These are phyloP conservation scores for Aspergillus sp. DNA, from an alignment of 2,329 filamentous ascomycete species.

Conservation along the genomic window DNA sequence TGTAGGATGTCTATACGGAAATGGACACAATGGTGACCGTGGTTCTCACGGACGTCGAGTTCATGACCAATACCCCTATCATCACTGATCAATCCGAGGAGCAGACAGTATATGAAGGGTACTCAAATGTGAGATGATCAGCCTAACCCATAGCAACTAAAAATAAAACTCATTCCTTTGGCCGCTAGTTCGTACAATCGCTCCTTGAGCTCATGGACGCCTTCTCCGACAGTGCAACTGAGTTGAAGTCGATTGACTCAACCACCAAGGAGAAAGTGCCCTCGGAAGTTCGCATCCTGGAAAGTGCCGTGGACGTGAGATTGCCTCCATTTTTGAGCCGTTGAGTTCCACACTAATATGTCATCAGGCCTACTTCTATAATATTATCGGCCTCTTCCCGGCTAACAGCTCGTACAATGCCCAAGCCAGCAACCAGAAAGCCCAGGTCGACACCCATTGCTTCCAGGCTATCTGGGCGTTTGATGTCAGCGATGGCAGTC, in stretches of 20 bases:
- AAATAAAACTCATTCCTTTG: neutral
- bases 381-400: constrained; percentile 6
- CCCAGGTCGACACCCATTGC: constrained; percentile 4
- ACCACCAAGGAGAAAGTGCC: neutral
- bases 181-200: constrained; percentile 5
- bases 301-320: constrained; percentile 1
- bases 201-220: constrained; percentile 7
- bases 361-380: neutral
- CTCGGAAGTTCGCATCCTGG: neutral
- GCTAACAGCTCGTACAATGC: constrained; percentile 6
- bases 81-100: constrained; percentile 1
- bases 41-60: neutral
- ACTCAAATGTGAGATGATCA: neutral
- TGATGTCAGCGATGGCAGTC: neutral
- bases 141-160: neutral
- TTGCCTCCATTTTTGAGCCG: neutral
- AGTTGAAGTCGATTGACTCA: neutral
- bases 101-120: constrained; percentile 3
- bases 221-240: neutral
- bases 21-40: constrained; percentile 5
- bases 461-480: constrained; percentile 7
- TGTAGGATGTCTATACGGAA: constrained; percentile 1
- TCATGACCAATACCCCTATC: constrained; percentile 5
- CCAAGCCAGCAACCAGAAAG: constrained; percentile 7
- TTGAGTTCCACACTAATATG: neutral